Percentiles rank a stretch among this genome's conserved stretches.
Conservation (phyloP, 163 green algal species). For the Chlamydomonas reinhardtii region DNA sequence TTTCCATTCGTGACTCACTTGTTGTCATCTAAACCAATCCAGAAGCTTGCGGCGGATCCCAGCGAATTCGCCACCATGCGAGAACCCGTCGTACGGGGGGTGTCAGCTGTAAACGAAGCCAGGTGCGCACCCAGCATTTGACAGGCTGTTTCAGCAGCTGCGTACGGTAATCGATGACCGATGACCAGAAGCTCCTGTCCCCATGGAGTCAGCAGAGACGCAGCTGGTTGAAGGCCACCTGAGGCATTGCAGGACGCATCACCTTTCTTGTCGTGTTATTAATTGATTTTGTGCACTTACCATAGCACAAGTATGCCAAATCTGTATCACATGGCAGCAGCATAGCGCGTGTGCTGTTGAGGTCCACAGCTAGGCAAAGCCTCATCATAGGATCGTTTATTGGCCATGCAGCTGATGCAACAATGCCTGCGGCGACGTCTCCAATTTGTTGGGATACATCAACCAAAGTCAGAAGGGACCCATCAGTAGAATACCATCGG, state of each 20-base stretch:
- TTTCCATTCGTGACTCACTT: neutral
- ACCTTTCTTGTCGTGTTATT: no score
- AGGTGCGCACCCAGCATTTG: neutral
- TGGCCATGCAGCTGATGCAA: neutral
- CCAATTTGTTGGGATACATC: neutral
- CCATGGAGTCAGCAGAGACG: neutral
- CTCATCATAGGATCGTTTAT: no score
- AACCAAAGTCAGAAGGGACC: neutral
- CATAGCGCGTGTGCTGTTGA: neutral
- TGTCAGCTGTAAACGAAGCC: neutral
- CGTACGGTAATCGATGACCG: neutral
- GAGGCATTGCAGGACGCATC: neutral
- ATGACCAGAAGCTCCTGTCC: neutral
- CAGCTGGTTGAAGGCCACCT: neutral
- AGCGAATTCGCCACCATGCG: neutral
- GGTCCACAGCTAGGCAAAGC: neutral
- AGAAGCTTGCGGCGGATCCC: neutral
- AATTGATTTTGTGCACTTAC: neutral
- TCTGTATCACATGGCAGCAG: neutral
- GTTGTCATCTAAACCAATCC: neutral
- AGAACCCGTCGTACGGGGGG: neutral
- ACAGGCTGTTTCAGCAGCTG: neutral
- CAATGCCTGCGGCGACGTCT: no score
- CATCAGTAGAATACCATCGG: neutral
- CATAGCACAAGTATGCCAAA: neutral